Evolutionary conservation across 2,329 filamentous ascomycete genomes (phyloP).

Genomic region (Albifimbria verrucaria): DNA sequence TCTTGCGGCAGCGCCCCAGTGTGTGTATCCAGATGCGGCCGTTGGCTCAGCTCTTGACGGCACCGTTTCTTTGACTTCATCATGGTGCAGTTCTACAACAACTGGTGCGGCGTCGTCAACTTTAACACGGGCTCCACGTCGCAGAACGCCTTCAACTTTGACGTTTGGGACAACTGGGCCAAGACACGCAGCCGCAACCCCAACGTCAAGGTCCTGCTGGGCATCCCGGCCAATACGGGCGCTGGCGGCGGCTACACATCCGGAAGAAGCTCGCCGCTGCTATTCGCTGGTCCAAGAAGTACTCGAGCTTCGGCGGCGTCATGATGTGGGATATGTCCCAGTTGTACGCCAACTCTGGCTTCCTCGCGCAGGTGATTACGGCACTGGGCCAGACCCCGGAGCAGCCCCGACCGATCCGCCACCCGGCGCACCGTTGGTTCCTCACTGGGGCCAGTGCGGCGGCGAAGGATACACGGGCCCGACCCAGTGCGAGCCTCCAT

Average conservation of each 20-base stretch:
- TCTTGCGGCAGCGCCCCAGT: slow-evolving; percentile 66
- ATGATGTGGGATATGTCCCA: slow-evolving; percentile 70
- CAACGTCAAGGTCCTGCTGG: slow-evolving; percentile 59
- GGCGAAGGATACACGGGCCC: slow-evolving; percentile 17
- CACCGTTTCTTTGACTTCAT: slow-evolving; percentile 56
- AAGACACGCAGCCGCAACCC: slow-evolving; percentile 53
- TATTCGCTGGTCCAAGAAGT: slow-evolving; percentile 52
- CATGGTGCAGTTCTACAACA: slow-evolving; percentile 68
- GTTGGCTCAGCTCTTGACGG: slow-evolving; percentile 53
- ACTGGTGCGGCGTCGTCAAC: slow-evolving; percentile 57
- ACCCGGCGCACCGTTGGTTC: slow-evolving; percentile 13
- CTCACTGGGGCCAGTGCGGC: slow-evolving; percentile 21
- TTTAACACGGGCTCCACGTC: slow-evolving; percentile 41
- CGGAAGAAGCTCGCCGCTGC: slow-evolving; percentile 44
- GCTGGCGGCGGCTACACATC: slow-evolving; percentile 55
- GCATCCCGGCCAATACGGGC: slow-evolving; percentile 52
- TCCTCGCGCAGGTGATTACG: slow-evolving; percentile 42
- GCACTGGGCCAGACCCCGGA: slow-evolving; percentile 22
- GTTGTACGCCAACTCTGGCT: slow-evolving; percentile 55
- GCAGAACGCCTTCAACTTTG: slow-evolving; percentile 59
- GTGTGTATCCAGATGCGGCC: slow-evolving; percentile 60
- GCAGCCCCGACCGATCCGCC: slow-evolving; percentile 1
- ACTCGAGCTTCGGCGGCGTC: slow-evolving; percentile 60
- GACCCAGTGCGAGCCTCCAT: slow-evolving; percentile 11
- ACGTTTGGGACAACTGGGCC: slow-evolving; percentile 65